A percentile compares a stretch with the other conserved stretches of the same genome.
These are phyloP conservation scores for Neopestalotiopsis rosae DNA, from an alignment of 2,329 filamentous ascomycete genomes.

Conservation along the genomic window DNA sequence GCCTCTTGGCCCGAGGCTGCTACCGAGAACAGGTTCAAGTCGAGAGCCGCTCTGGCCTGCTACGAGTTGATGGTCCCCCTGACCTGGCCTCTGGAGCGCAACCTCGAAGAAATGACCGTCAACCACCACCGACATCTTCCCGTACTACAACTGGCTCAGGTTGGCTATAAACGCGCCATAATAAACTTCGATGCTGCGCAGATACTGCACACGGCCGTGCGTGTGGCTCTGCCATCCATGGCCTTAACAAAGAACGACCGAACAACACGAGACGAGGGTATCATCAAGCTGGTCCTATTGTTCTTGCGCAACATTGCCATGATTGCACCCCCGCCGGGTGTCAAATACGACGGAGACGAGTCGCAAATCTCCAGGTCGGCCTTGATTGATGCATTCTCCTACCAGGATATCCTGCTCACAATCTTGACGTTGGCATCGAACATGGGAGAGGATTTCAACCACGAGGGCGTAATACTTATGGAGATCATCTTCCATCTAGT, in stretches of 20 bases:
- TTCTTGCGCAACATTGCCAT: constrained; percentile 88
- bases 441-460: constrained; percentile 90
- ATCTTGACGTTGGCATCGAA: constrained; percentile 88
- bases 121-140: constrained; percentile 94
- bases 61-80: constrained; percentile 89
- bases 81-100: constrained; percentile 90
- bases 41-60: constrained; percentile 82
- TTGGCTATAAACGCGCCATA: constrained; percentile 87
- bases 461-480: constrained; percentile 86
- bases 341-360: constrained; percentile 85
- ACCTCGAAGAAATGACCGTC: constrained; percentile 80
- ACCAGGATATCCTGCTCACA: constrained; percentile 87
- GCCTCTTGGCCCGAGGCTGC: constrained; percentile 78
- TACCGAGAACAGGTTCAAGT: constrained; percentile 75
- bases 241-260: constrained; percentile 78
- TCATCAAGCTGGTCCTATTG: constrained; percentile 89
- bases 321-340: constrained; percentile 75
- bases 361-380: constrained; percentile 86
- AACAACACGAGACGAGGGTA: constrained; percentile 81
- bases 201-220: constrained; percentile 81
- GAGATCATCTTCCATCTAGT: constrained; percentile 92
- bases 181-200: constrained; percentile 80
- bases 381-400: constrained; percentile 86
- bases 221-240: constrained; percentile 85
- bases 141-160: constrained; percentile 85